These are phyloP conservation scores for Calonectria naviculata DNA, from an alignment of 2,329 filamentous ascomycete genomes.

Conservation along the genomic window DNA sequence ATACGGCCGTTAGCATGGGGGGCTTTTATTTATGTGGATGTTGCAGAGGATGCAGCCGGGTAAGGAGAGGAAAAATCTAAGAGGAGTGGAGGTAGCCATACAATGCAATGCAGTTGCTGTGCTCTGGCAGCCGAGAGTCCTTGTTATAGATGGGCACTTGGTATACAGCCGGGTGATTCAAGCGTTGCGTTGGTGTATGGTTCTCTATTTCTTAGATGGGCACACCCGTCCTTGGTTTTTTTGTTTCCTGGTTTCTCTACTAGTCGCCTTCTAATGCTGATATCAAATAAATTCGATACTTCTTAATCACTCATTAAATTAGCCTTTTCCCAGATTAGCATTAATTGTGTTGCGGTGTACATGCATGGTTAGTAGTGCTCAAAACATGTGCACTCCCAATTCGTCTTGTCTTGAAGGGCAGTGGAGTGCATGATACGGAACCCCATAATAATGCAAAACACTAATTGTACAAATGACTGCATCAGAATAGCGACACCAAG, in stretches of 20 bases:
- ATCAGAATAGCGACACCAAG: no score
- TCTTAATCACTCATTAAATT: conserved; percentile 31
- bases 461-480: no score
- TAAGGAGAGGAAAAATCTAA: conserved; percentile 32
- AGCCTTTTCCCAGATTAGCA: background rate
- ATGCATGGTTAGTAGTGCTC: background rate
- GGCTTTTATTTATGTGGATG: conserved; percentile 34
- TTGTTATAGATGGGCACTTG: conserved; percentile 11
- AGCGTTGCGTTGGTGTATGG: conserved; percentile 34
- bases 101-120: conserved; percentile 34
- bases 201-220: conserved; percentile 42
- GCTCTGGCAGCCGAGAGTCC: conserved; percentile 27
- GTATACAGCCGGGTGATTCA: conserved; percentile 7
- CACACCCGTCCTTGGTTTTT: conserved; percentile 45
- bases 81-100: conserved; percentile 32
- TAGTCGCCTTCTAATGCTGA: conserved; percentile 73
- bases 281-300: conserved; percentile 62
- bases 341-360: no score
- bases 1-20: conserved; percentile 30
- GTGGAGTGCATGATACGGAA: no score
- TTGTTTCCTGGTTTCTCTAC: conserved; percentile 61
- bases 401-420: no score
- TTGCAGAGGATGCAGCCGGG: conserved; percentile 34
- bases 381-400: background rate
- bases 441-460: no score